Conservation (phyloP, 768 basidiomycete species). For the Leccinum uliginosum region DNA sequence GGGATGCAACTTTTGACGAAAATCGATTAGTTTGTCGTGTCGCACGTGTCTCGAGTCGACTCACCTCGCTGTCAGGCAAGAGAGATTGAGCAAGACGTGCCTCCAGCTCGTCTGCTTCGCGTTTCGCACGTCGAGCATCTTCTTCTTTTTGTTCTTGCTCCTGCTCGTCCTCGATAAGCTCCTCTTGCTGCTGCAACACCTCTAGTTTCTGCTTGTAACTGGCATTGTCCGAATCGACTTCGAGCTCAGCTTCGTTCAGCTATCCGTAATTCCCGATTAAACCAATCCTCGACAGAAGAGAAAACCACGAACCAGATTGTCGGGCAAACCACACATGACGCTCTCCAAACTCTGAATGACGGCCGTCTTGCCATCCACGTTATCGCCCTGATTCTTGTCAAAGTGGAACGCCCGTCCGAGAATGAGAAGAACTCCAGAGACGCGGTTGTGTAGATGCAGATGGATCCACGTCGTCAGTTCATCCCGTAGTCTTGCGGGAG, state of each 20-base stretch:
- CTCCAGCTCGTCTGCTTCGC: constrained; percentile 77
- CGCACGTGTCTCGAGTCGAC: constrained; percentile 2
- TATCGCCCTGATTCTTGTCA: constrained; percentile 67
- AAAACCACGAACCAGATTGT: constrained; percentile 70
- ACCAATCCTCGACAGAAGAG: too few species aligned
- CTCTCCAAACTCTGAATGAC: constrained; percentile 81
- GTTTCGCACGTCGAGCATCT: constrained; percentile 80
- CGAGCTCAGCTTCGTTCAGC: constrained; percentile 96
- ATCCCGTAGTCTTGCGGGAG: constrained; percentile 82
- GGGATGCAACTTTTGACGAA: constrained; percentile 49
- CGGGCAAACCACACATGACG: constrained; percentile 88
- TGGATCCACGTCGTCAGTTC: constrained; percentile 92
- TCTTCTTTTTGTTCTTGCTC: constrained; percentile 97
- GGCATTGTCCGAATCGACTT: constrained; percentile 90
- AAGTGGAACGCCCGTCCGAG: constrained; percentile 95
- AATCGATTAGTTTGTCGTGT: background rate
- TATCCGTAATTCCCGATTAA: constrained; percentile 26
- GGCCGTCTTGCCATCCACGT: constrained; percentile 78
- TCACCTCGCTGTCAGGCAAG: constrained; percentile 86
- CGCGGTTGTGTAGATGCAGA: constrained; percentile 82
- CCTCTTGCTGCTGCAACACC: constrained; percentile 96
- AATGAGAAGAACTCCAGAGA: constrained; percentile 91
- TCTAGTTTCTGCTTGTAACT: constrained; percentile 98
- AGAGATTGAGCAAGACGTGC: constrained; percentile 75
- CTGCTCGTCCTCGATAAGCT: constrained; percentile 98